Percentiles rank a stretch among this genome's conserved stretches.
Evolutionary conservation across 2,329 filamentous ascomycete species (phyloP).

Genomic region (Ceratocystis papillata): DNA sequence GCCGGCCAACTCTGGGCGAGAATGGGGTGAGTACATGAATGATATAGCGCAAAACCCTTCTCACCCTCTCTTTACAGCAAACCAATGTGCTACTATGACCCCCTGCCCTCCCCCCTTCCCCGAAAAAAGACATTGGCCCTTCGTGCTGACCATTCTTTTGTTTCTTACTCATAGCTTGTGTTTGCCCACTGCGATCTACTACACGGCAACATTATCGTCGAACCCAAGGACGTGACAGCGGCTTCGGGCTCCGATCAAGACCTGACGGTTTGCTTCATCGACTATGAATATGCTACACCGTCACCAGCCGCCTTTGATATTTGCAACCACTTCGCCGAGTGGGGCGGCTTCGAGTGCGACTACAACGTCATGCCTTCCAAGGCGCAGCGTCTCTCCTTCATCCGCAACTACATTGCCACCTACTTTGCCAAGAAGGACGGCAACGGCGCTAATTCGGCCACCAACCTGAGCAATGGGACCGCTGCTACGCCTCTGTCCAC

Average conservation of each 20-base stretch:
- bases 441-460: not conserved
- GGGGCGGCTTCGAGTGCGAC: slow-evolving; percentile 95
- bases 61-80: not conserved
- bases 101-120: not conserved
- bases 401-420: slow-evolving; percentile 67
- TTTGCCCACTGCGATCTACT: slow-evolving; percentile 94
- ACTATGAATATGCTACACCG: slow-evolving; percentile 95
- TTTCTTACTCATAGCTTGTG: slow-evolving; percentile 48
- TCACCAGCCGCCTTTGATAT: slow-evolving; percentile 93
- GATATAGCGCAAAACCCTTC: not conserved
- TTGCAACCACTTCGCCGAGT: slow-evolving; percentile 96
- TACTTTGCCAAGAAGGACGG: slow-evolving; percentile 50
- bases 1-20: slow-evolving; percentile 63
- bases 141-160: slow-evolving; percentile 4
- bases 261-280: slow-evolving; percentile 68
- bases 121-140: not conserved
- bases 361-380: slow-evolving; percentile 70
- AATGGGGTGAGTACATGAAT: slow-evolving; percentile 49
- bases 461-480: not conserved
- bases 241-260: slow-evolving; percentile 29
- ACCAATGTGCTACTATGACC: not conserved
- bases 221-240: slow-evolving; percentile 36
- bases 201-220: slow-evolving; percentile 90
- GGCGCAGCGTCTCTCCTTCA: slow-evolving; percentile 65
- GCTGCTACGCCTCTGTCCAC: slow-evolving; percentile 26